Conservation (phyloP, 2,329 filamentous ascomycete species). For the Leptoxyphium fumago region DNA sequence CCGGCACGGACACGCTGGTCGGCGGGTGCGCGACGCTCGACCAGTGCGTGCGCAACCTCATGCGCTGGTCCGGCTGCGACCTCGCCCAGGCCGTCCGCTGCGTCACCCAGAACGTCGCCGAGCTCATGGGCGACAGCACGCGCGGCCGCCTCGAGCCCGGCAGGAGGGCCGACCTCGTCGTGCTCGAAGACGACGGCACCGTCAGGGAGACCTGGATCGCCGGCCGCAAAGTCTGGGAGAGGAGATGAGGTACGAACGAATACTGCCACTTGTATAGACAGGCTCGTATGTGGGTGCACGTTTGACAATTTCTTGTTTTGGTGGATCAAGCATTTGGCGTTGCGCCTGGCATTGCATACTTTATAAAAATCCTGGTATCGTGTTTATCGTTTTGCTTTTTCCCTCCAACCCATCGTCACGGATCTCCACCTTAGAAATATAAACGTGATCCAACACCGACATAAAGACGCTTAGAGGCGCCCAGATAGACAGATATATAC, state of each 20-base stretch:
- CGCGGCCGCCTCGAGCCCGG: slow-evolving; percentile 31
- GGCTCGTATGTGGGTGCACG: too few species aligned
- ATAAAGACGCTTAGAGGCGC: too few species aligned
- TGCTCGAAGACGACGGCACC: slow-evolving; percentile 30
- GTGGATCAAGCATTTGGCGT: too few species aligned
- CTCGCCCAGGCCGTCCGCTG: slow-evolving; percentile 34
- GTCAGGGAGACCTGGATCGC: slow-evolving; percentile 38
- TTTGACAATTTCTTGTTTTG: too few species aligned
- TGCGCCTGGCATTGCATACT: too few species aligned
- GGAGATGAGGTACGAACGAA: not conserved
- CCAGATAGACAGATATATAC: too few species aligned
- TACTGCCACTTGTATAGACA: too few species aligned
- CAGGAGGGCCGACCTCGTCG: slow-evolving; percentile 34
- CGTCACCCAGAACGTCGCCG: slow-evolving; percentile 36
- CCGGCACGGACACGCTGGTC: slow-evolving; percentile 38
- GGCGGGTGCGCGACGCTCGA: slow-evolving; percentile 38
- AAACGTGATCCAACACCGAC: too few species aligned
- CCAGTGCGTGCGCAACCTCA: slow-evolving; percentile 35
- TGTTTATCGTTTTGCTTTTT: too few species aligned
- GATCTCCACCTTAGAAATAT: too few species aligned
- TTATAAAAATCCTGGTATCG: too few species aligned
- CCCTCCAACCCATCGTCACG: too few species aligned
- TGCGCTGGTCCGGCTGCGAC: slow-evolving; percentile 31
- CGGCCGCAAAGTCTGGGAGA: slow-evolving; percentile 34
- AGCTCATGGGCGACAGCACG: slow-evolving; percentile 33